Conservation (phyloP, 192 early-diverging fungal species). For the Mortierella antarctica region DNA sequence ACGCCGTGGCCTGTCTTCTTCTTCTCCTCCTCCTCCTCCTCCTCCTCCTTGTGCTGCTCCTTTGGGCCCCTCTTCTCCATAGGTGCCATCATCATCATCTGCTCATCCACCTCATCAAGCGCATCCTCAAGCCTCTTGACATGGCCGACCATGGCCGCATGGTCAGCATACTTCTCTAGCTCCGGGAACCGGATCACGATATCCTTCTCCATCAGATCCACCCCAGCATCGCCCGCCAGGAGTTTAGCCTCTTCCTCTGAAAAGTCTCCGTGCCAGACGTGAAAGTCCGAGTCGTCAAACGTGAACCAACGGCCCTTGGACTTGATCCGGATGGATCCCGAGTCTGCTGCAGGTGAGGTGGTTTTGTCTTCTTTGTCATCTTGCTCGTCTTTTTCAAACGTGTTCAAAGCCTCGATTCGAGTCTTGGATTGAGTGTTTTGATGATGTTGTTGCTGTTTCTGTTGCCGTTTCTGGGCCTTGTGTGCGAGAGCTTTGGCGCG, state of each 20-base stretch:
- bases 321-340: conserved; percentile 19
- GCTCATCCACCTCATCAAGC: conserved; percentile 10
- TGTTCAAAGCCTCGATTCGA: conserved; percentile 14
- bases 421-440: conserved; percentile 37
- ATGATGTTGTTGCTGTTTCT: not conserved
- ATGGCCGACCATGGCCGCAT: conserved; percentile 2
- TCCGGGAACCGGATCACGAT: conserved; percentile 44
- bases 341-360: not conserved
- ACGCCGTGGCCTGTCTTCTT: not conserved
- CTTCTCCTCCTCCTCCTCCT: not conserved
- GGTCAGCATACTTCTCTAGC: conserved; percentile 24
- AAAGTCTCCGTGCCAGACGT: conserved; percentile 53
- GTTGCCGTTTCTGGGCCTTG: not conserved
- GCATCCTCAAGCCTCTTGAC: conserved; percentile 28
- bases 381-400: not conserved
- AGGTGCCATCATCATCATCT: conserved; percentile 10
- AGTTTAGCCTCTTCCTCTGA: conserved; percentile 32
- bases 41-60: not conserved
- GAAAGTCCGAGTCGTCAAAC: conserved; percentile 40
- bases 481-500: conserved; percentile 17
- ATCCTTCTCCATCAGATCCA: conserved; percentile 56
- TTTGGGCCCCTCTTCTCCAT: no score
- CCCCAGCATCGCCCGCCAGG: conserved; percentile 41
- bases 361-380: not conserved
- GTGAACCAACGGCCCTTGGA: conserved; percentile 53